Percentiles rank a stretch among this genome's conserved stretches.
Conservation (phyloP, 2,329 filamentous ascomycete genomes). For the Cadophora sp. region DNA sequence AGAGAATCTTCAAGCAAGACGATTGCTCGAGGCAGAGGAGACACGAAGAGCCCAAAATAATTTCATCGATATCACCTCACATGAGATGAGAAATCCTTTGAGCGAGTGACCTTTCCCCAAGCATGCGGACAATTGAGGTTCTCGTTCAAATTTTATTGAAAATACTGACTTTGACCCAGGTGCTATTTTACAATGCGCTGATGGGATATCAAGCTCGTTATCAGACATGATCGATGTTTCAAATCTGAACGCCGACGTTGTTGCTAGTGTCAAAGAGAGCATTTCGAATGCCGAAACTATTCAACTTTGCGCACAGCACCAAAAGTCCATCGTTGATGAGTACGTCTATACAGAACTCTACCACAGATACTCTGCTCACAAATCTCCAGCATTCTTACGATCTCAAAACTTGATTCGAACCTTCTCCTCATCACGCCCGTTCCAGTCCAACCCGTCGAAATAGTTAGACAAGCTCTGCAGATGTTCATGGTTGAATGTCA, state of each 20-base stretch:
- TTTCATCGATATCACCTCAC: slow-evolving; percentile 78
- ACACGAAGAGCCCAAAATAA: slow-evolving; percentile 75
- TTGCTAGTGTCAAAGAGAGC: slow-evolving; percentile 60
- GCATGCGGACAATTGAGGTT: no score
- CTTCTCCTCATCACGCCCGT: slow-evolving; percentile 75
- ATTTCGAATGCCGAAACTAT: slow-evolving; percentile 83
- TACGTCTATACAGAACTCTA: not conserved
- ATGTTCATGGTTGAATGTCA: slow-evolving; percentile 78
- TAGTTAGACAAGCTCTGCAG: slow-evolving; percentile 71
- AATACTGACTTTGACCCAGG: slow-evolving; percentile 45
- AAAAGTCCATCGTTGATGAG: slow-evolving; percentile 77
- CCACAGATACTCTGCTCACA: not conserved
- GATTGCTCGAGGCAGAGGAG: slow-evolving; percentile 60
- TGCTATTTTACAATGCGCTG: slow-evolving; percentile 77
- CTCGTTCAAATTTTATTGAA: no score
- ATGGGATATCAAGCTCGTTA: slow-evolving; percentile 47
- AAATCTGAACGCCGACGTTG: not conserved
- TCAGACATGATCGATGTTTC: slow-evolving; percentile 3
- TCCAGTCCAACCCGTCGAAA: slow-evolving; percentile 48
- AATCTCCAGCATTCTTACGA: slow-evolving; percentile 60
- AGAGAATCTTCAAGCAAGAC: slow-evolving; percentile 38
- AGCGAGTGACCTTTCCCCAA: slow-evolving; percentile 71
- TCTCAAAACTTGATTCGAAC: slow-evolving; percentile 77
- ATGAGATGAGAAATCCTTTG: slow-evolving; percentile 78
- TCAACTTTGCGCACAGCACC: slow-evolving; percentile 76